Evolutionary conservation across 305 asterid species (phyloP).

Genomic region (Solanum aculeatissimum): DNA sequence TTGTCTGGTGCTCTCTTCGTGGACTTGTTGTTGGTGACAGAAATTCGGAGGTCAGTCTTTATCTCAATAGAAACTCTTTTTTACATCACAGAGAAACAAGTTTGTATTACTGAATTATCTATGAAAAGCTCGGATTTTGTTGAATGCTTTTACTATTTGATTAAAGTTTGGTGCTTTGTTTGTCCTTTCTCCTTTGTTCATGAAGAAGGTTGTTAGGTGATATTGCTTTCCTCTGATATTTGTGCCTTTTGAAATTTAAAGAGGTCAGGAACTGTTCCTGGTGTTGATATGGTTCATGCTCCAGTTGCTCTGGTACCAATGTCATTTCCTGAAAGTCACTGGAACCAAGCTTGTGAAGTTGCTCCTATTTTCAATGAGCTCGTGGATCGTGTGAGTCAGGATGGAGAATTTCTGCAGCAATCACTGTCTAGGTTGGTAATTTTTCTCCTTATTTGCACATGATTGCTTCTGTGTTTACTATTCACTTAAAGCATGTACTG

Average conservation of each 20-base stretch:
- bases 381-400: conserved; percentile 83
- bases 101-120: not conserved
- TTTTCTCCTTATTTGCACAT: not conserved
- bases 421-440: conserved; percentile 67
- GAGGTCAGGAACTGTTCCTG: conserved; percentile 83
- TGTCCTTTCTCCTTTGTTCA: not conserved
- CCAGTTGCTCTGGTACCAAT: conserved; percentile 75
- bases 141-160: not conserved
- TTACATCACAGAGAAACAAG: not conserved
- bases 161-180: not conserved
- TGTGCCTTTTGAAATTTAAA: conserved; percentile 19
- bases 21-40: conserved; percentile 89
- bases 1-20: conserved; percentile 80
- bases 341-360: conserved; percentile 86
- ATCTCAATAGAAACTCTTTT: not conserved
- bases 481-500: not conserved
- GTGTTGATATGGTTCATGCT: conserved; percentile 81
- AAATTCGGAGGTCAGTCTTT: conserved; percentile 43
- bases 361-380: conserved; percentile 96
- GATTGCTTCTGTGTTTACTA: not conserved
- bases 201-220: not conserved
- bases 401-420: conserved; percentile 76
- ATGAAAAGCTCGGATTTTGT: not conserved
- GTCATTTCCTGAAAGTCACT: conserved; percentile 66
- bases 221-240: not conserved